These are phyloP conservation scores for Boletus edulis DNA, from an alignment of 768 basidiomycete genomes.

Conservation along the genomic window DNA sequence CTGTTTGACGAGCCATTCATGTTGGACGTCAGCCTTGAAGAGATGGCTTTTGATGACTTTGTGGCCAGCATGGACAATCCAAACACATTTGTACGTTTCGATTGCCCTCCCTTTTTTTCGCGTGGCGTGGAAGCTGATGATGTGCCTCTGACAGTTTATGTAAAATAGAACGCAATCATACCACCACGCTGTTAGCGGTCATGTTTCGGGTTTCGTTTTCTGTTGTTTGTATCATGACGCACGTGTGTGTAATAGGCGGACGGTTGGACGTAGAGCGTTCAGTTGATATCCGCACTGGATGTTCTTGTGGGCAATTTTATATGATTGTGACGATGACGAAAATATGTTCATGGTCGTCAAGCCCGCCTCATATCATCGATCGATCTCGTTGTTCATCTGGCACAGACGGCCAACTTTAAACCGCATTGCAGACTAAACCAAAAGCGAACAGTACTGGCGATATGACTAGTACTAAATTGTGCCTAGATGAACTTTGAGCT, in stretches of 20 bases:
- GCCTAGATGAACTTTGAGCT: conserved; percentile 50
- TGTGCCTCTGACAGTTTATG: conserved; percentile 17
- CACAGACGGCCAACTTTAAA: conserved; percentile 1
- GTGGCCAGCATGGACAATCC: conserved; percentile 20
- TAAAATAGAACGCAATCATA: conserved; percentile 10
- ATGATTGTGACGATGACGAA: not conserved
- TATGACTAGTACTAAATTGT: not conserved
- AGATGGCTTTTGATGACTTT: conserved; percentile 27
- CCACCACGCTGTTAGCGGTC: not conserved
- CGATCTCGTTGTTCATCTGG: conserved; percentile 7
- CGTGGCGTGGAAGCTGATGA: conserved; percentile 9
- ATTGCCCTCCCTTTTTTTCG: not conserved
- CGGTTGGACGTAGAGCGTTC: conserved; percentile 15
- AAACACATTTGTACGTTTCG: conserved; percentile 34
- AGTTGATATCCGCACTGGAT: not conserved
- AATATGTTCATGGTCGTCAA: conserved; percentile 1
- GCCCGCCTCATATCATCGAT: conserved; percentile 4
- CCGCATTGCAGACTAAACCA: not conserved
- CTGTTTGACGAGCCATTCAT: conserved; percentile 30
- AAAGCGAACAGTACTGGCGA: not conserved
- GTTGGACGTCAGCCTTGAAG: conserved; percentile 29
- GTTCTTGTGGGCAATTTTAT: not conserved
- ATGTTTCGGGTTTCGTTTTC: not conserved
- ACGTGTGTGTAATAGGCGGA: not conserved
- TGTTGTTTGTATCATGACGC: not conserved